Evolutionary conservation across 495 filamentous ascomycete species (phyloP), one percentile per base, ranked within the genome.

Genomic region (Chaetomium tenue): DNA sequence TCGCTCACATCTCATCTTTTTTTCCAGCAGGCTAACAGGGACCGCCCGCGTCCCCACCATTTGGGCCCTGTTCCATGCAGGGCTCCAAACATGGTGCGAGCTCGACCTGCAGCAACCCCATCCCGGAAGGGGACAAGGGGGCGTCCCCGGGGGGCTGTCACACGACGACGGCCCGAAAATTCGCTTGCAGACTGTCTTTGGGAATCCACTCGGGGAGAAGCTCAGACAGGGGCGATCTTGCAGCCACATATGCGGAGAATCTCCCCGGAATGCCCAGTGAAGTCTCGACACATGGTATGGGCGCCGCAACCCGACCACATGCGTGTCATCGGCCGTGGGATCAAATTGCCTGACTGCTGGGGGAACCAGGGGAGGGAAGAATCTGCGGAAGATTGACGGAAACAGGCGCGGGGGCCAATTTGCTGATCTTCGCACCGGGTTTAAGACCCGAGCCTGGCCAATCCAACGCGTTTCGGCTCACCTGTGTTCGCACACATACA

Each of bases 161-260:
- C 69, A 72, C 68, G 63, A 66, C 63, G 68, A 61, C 70, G 70
- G 71, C 25, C 67, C 67, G 66, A 63, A 55, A 59, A 26, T 51
- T 16, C 39, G 50, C 64, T 30, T 55, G 25, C 67, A 62, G 62
- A 33, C 62, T 70, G 59, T 42, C 39, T 18, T 59, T 64, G 48
- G 65, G 63, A 61, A 64, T 33, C 50, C 16, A 42, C 64, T 68
- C 16, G 28, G 25, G 7, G 58, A 65, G 61, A 59, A 61, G 62
- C 61, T 47, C 18, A 7, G 56, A 54, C 61, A 63, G 62, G 66
- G 65, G 63, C 63, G 61, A 70, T 66, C 68, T 66, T 44, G 66
- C 68, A 66, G 61, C 58, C 47, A 52, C 54, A 51, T 40, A 63
- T 65, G 65, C 61, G 60, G 63, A 65, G 69, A 66, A 61, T 61